These are phyloP conservation scores for Annulohypoxylon maeteangense DNA, from an alignment of 495 filamentous ascomycete genomes.

Conservation along the genomic window DNA sequence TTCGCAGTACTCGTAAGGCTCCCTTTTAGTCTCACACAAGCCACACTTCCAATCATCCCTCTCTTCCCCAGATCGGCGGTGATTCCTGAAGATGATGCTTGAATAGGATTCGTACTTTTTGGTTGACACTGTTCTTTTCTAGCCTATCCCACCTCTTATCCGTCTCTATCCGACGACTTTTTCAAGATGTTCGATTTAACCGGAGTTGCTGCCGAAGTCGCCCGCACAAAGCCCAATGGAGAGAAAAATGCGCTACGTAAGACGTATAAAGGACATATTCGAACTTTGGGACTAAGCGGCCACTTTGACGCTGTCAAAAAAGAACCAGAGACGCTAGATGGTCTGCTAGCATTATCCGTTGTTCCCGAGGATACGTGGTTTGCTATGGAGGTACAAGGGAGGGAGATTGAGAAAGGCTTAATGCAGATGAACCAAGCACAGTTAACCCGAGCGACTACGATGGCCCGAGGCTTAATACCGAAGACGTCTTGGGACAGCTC, in stretches of 20 bases:
- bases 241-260: slow-evolving; percentile 67
- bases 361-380: slow-evolving; percentile 68
- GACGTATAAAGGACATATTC: slow-evolving; percentile 69
- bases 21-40: slow-evolving; percentile 53
- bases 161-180: slow-evolving; percentile 60
- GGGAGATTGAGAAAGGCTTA: slow-evolving; percentile 67
- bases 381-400: slow-evolving; percentile 58
- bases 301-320: slow-evolving; percentile 64
- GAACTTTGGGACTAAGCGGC: slow-evolving; percentile 63
- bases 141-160: slow-evolving; percentile 57
- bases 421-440: slow-evolving; percentile 44
- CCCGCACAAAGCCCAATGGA: slow-evolving; percentile 64
- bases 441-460: slow-evolving; percentile 58
- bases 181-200: slow-evolving; percentile 62
- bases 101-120: slow-evolving; percentile 40
- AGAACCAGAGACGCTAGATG: slow-evolving; percentile 50
- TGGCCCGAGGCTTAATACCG: slow-evolving; percentile 60
- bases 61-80: slow-evolving; percentile 20
- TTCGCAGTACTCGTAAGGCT: slow-evolving; percentile 71
- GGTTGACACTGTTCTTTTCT: slow-evolving; percentile 62
- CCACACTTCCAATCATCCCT: slow-evolving; percentile 17
- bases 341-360: slow-evolving; percentile 58
- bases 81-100: slow-evolving; percentile 20
- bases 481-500: slow-evolving; percentile 61
- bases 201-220: slow-evolving; percentile 61